Conservation (phyloP, 768 basidiomycete species). For the Russula foetens region DNA sequence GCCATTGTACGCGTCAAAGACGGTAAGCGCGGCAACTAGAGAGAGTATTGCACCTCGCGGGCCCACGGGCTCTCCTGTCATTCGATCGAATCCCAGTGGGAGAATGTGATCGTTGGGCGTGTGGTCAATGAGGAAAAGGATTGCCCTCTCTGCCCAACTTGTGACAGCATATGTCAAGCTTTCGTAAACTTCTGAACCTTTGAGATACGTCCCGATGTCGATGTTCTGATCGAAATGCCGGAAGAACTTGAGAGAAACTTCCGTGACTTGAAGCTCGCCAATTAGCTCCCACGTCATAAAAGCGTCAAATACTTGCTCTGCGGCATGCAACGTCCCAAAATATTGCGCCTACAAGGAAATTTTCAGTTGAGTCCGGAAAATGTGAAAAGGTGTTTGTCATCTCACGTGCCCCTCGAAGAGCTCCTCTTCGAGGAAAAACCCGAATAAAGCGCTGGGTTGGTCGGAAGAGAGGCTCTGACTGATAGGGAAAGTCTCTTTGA, state of each 20-base stretch:
- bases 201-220: background rate
- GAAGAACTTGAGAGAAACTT: constrained; percentile 5
- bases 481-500: constrained; percentile 6
- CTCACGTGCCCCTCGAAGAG: constrained; percentile 6
- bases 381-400: background rate
- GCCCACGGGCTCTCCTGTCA: constrained; percentile 1
- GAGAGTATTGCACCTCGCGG: background rate
- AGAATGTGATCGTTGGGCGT: constrained; percentile 5
- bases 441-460: background rate
- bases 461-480: background rate
- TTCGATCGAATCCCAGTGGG: background rate
- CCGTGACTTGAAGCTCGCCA: constrained; percentile 1
- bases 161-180: background rate
- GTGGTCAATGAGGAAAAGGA: constrained; percentile 1
- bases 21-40: background rate
- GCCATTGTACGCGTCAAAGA: background rate
- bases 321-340: constrained; percentile 3
- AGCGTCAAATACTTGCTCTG: constrained; percentile 3
- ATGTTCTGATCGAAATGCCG: constrained; percentile 1
- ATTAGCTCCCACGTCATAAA: constrained; percentile 4
- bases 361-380: background rate
- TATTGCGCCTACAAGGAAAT: constrained; percentile 5
- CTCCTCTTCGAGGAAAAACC: constrained; percentile 5
- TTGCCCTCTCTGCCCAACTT: background rate
- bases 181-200: background rate